These are phyloP conservation scores for Chaetomium tenue DNA, from an alignment of 495 filamentous ascomycete genomes.

Conservation along the genomic window DNA sequence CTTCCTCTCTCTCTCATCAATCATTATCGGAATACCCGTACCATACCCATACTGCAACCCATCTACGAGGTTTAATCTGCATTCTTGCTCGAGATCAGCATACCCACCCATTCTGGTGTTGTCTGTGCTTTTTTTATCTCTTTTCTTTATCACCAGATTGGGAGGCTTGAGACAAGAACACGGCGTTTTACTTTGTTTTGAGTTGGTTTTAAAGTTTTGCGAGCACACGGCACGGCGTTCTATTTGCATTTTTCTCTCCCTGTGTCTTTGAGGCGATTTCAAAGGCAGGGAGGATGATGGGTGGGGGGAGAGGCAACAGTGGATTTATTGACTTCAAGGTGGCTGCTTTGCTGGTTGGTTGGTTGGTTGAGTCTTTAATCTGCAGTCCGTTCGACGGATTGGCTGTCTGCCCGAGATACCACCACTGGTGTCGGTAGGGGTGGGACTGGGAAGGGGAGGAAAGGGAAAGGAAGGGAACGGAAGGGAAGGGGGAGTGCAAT, in stretches of 20 bases:
- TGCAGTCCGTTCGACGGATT: neutral
- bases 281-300: neutral
- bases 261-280: neutral
- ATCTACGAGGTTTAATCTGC: conserved; percentile 18
- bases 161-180: conserved; percentile 9
- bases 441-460: neutral
- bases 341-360: neutral
- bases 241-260: neutral
- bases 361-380: neutral
- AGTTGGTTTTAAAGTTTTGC: neutral
- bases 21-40: neutral
- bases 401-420: neutral
- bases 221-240: conserved; percentile 14
- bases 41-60: conserved; percentile 16
- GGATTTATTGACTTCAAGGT: neutral
- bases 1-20: neutral
- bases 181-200: conserved; percentile 7
- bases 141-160: neutral
- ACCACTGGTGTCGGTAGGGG: too few relatives aligned
- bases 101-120: conserved; percentile 3
- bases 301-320: conserved; percentile 5
- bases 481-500: neutral
- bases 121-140: neutral
- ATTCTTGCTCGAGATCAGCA: conserved; percentile 18
- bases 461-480: neutral